Percentiles rank a stretch among this genome's conserved stretches.
These are phyloP conservation scores for Achlya hypogyna DNA, from an alignment of 352 stramenopile species.

Conservation along the genomic window DNA sequence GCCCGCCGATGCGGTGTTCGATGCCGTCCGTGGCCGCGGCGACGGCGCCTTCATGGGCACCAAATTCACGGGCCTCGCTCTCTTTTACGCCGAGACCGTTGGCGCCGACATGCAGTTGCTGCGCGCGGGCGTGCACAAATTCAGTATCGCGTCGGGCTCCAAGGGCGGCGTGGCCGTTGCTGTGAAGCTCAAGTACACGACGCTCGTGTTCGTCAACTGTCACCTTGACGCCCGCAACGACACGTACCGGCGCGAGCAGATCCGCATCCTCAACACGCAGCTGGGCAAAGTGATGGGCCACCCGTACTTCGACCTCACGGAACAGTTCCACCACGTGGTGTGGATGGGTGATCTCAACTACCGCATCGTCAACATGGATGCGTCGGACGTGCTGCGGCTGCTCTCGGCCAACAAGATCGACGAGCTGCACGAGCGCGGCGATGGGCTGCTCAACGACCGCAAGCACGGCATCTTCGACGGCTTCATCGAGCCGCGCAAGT, in stretches of 20 bases:
- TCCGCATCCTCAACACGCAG: conserved; percentile 63
- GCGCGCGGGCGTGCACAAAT: conserved; percentile 65
- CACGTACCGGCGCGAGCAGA: conserved; percentile 72
- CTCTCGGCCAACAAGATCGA: conserved; percentile 61
- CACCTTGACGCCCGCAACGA: conserved; percentile 78
- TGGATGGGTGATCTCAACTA: conserved; percentile 89
- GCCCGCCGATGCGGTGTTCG: conserved; percentile 53
- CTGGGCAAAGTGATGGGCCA: conserved; percentile 75
- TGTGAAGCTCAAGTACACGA: conserved; percentile 64
- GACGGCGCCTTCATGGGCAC: conserved; percentile 75
- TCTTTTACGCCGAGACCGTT: conserved; percentile 55
- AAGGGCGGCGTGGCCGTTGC: conserved; percentile 73
- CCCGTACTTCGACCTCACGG: conserved; percentile 67
- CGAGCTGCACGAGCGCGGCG: conserved; percentile 78
- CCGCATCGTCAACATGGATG: conserved; percentile 64
- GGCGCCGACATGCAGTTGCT: conserved; percentile 63
- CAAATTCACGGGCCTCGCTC: conserved; percentile 77
- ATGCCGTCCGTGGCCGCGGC: conserved; percentile 66
- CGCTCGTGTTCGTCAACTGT: conserved; percentile 78
- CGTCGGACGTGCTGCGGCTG: conserved; percentile 69
- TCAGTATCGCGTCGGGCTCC: conserved; percentile 67
- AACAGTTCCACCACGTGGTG: conserved; percentile 85
- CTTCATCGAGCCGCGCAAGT: conserved; percentile 75
- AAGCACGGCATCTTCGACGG: conserved; percentile 68
- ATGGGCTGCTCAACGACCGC: conserved; percentile 72